phyloP scores from a whole-genome alignment of 805 yeast genomes.

The Hanseniaspora lachancei region DNA sequence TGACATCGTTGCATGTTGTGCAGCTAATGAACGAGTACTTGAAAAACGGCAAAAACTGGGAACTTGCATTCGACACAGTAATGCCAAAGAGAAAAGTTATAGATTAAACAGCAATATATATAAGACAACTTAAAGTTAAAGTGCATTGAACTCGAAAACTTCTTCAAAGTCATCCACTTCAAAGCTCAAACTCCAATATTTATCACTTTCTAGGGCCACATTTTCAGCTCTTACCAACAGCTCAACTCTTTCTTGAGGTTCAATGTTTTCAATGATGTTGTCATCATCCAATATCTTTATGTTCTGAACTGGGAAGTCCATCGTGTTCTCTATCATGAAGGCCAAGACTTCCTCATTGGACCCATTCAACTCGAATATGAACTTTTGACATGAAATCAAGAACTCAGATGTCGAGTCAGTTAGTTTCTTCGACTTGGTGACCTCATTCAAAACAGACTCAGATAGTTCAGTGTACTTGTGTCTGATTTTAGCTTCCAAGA shows the following conservation, averaged over 20 bases:
- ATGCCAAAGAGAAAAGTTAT: constrained; percentile 65
- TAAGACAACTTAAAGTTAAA: not conserved
- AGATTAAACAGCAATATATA: constrained; percentile 13
- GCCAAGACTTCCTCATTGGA: constrained; percentile 50
- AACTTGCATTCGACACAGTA: constrained; percentile 68
- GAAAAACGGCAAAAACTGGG: constrained; percentile 65
- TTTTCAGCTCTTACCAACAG: constrained; percentile 66
- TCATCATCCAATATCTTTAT: constrained; percentile 34
- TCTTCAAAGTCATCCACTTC: constrained; percentile 36
- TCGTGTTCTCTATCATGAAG: constrained; percentile 72
- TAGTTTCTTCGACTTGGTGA: constrained; percentile 50
- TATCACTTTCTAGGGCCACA: constrained; percentile 57
- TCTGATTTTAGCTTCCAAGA: constrained; percentile 30
- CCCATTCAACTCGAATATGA: constrained; percentile 42
- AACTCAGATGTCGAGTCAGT: constrained; percentile 91
- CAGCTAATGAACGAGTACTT: constrained; percentile 73
- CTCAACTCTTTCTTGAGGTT: constrained; percentile 28
- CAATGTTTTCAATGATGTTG: constrained; percentile 17
- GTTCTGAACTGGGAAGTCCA: constrained; percentile 64
- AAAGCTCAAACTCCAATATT: constrained; percentile 63
- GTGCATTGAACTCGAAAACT: constrained; percentile 17
- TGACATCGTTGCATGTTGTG: constrained; percentile 92
- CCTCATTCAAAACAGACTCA: constrained; percentile 52
- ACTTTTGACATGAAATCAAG: constrained; percentile 73
- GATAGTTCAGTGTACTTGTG: constrained; percentile 35